phyloP scores from a whole-genome alignment of 495 filamentous ascomycete species.

The Neurospora tetrasperma region DNA sequence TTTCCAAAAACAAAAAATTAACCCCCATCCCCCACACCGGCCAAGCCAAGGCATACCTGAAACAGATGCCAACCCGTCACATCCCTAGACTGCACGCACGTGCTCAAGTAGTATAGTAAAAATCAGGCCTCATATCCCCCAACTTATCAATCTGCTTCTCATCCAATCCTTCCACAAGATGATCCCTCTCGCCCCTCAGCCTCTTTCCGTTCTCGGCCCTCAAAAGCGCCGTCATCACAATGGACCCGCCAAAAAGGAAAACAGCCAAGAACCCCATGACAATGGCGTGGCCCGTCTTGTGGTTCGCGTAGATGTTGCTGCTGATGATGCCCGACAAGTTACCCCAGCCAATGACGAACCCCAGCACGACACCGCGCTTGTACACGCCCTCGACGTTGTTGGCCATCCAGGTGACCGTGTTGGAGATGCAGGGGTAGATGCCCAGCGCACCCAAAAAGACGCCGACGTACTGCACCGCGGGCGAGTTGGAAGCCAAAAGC shows the following conservation, averaged over 20 bases:
- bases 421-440: constrained; percentile 88
- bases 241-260: constrained; percentile 40
- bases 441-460: constrained; percentile 80
- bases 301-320: constrained; percentile 54
- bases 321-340: constrained; percentile 83
- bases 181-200: constrained; percentile 54
- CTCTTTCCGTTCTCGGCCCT: constrained; percentile 53
- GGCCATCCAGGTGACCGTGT: constrained; percentile 78
- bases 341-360: constrained; percentile 86
- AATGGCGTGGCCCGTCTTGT: constrained; percentile 34
- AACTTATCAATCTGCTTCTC: constrained; percentile 48
- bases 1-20: background rate
- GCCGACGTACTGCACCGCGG: constrained; percentile 68
- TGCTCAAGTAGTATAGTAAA: constrained; percentile 52
- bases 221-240: constrained; percentile 58
- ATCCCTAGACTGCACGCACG: background rate
- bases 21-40: background rate
- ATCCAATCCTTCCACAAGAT: constrained; percentile 50
- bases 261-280: constrained; percentile 41
- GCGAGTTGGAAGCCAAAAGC: constrained; percentile 50
- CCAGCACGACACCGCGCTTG: constrained; percentile 79
- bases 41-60: background rate
- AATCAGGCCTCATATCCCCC: constrained; percentile 70
- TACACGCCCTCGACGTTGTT: constrained; percentile 93
- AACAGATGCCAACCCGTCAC: background rate